Evolutionary conservation across 2,329 filamentous ascomycete species (phyloP).

Genomic region (Sphaerulina musiva): DNA sequence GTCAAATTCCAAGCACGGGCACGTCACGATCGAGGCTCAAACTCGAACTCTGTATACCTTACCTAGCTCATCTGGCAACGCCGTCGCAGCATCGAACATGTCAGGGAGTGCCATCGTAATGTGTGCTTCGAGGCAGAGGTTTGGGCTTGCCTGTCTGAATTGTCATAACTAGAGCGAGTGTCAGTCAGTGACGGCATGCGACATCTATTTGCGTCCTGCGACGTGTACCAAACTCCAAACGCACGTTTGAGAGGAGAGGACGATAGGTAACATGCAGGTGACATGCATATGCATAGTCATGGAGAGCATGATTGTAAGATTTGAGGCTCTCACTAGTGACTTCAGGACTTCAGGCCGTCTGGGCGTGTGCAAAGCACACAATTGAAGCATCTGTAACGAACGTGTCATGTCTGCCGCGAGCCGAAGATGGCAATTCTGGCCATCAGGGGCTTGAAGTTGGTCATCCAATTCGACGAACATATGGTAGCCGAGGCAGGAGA

Average conservation of each 20-base stretch:
- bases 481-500: too few relatives aligned
- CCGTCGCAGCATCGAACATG: too few relatives aligned
- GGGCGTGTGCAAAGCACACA: too few relatives aligned
- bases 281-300: not conserved
- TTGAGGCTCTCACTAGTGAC: not conserved
- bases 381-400: not conserved
- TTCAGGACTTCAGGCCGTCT: not conserved
- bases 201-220: not conserved
- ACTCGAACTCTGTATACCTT: too few relatives aligned
- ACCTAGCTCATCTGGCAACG: too few relatives aligned
- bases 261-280: not conserved
- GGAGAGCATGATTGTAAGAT: not conserved
- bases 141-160: too few relatives aligned
- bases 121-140: too few relatives aligned
- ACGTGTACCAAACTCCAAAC: not conserved
- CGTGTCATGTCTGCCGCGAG: not conserved
- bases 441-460: not conserved
- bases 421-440: not conserved
- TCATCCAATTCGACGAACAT: too few relatives aligned
- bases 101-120: too few relatives aligned
- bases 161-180: too few relatives aligned
- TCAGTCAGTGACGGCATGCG: not conserved
- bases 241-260: not conserved
- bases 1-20: too few relatives aligned
- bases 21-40: too few relatives aligned